Evolutionary conservation across 768 basidiomycete species (phyloP).

Genomic region (Mrakia gelida): DNA sequence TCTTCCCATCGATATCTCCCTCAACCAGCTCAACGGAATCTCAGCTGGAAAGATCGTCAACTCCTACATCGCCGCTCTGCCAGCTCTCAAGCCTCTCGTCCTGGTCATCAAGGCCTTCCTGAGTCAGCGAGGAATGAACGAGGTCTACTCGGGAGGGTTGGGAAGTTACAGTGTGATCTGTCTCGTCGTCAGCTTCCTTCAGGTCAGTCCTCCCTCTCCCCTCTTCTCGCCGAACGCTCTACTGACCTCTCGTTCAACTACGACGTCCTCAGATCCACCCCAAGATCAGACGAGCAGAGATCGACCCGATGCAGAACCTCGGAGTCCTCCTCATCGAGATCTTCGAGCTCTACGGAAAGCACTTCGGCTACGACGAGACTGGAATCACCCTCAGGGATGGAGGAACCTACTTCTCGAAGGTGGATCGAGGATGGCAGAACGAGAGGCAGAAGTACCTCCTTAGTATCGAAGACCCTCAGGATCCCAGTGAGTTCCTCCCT

Average conservation of each 20-base stretch:
- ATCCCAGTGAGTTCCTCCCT: constrained; percentile 60
- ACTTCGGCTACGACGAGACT: constrained; percentile 79
- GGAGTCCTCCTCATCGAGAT: constrained; percentile 96
- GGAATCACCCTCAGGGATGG: constrained; percentile 85
- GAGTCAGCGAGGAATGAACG: constrained; percentile 86
- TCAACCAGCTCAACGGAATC: constrained; percentile 85
- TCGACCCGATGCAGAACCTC: constrained; percentile 79
- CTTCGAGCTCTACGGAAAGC: constrained; percentile 87
- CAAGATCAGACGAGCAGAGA: constrained; percentile 80
- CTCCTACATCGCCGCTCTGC: constrained; percentile 67
- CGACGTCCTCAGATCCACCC: constrained; percentile 97
- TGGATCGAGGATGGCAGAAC: constrained; percentile 70
- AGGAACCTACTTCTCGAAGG: constrained; percentile 83
- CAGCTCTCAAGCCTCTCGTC: constrained; percentile 76
- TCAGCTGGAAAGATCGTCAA: constrained; percentile 73
- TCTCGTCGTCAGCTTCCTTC: constrained; percentile 85
- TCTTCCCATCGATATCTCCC: constrained; percentile 86
- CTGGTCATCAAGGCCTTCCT: constrained; percentile 88
- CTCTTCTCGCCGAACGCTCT: background rate
- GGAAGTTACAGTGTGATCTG: constrained; percentile 94
- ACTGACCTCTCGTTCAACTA: too few relatives aligned
- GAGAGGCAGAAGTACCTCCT: constrained; percentile 53
- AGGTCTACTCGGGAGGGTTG: constrained; percentile 92
- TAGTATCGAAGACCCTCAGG: constrained; percentile 90
- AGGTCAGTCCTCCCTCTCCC: constrained; percentile 50